These are phyloP conservation scores for Macrophomina pseudophaseolina DNA, from an alignment of 2,329 filamentous ascomycete genomes.

Conservation along the genomic window DNA sequence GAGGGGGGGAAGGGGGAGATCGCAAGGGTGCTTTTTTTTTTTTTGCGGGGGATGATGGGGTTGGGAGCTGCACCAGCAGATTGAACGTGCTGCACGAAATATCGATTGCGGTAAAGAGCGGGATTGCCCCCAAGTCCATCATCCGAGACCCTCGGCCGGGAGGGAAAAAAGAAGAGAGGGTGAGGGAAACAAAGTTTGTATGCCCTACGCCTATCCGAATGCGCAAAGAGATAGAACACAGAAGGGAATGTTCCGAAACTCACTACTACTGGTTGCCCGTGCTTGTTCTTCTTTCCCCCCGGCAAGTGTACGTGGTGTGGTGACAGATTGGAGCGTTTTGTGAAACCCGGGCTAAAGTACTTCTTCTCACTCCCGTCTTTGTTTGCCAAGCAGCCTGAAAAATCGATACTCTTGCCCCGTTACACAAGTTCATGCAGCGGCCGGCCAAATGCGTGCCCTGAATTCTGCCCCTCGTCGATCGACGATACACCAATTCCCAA, in stretches of 20 bases:
- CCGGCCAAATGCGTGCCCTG: not conserved
- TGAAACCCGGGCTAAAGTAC: conserved; percentile 2
- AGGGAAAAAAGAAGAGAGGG: too few relatives aligned
- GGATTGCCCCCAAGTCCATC: not conserved
- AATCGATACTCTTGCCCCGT: not conserved
- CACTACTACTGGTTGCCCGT: too few relatives aligned
- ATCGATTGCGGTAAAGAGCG: conserved; percentile 13
- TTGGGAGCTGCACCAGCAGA: not conserved
- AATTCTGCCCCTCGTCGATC: not conserved
- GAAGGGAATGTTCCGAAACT: too few relatives aligned
- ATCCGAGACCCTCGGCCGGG: too few relatives aligned
- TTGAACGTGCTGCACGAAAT: conserved; percentile 1
- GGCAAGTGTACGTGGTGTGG: not conserved
- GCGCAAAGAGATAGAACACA: not conserved
- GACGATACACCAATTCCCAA: not conserved
- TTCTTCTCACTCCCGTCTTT: not conserved
- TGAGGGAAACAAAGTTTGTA: too few relatives aligned
- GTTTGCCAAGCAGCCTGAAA: conserved; percentile 7
- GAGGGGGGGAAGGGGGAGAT: not conserved
- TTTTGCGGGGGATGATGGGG: not conserved
- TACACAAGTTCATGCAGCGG: conserved; percentile 7
- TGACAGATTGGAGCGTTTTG: not conserved
- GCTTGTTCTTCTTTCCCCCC: too few relatives aligned
- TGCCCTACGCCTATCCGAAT: conserved; percentile 12
- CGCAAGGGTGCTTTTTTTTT: too few relatives aligned